Conservation (phyloP, 179 eudicot genomes). For the Camellia oleifera region DNA sequence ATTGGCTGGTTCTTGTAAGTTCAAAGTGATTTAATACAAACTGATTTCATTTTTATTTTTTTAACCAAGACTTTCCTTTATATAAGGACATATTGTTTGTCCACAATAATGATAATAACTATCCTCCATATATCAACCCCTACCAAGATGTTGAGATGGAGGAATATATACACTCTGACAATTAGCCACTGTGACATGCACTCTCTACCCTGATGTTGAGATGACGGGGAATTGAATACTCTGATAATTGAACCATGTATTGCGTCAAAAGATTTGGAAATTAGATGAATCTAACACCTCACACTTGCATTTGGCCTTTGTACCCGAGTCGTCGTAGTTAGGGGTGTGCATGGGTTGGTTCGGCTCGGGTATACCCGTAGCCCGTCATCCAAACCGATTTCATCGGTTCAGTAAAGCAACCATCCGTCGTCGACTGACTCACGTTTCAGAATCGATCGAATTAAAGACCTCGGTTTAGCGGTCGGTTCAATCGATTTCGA, state of each 20-base stretch:
- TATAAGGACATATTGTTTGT: not conserved
- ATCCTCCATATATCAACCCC: not conserved
- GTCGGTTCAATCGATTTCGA: no score
- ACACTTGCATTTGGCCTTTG: not conserved
- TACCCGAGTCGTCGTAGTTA: not conserved
- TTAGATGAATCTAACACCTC: not conserved
- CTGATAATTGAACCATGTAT: not conserved
- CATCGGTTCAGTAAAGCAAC: no score
- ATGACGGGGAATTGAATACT: not conserved
- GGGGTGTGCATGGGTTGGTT: no score
- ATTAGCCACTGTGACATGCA: not conserved
- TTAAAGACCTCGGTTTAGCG: no score
- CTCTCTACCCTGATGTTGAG: not conserved
- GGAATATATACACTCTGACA: not conserved
- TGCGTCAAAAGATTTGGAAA: not conserved
- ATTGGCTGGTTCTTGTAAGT: slow-evolving; percentile 95
- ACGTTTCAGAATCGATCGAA: no score
- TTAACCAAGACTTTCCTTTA: not conserved
- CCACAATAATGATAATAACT: not conserved
- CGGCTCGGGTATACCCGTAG: no score
- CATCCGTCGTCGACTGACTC: no score
- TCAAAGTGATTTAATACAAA: not conserved
- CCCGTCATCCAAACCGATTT: no score
- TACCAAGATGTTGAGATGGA: not conserved
- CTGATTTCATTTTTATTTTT: not conserved